Conservation (phyloP, 2,329 filamentous ascomycete genomes). For the Saccharata proteae region DNA sequence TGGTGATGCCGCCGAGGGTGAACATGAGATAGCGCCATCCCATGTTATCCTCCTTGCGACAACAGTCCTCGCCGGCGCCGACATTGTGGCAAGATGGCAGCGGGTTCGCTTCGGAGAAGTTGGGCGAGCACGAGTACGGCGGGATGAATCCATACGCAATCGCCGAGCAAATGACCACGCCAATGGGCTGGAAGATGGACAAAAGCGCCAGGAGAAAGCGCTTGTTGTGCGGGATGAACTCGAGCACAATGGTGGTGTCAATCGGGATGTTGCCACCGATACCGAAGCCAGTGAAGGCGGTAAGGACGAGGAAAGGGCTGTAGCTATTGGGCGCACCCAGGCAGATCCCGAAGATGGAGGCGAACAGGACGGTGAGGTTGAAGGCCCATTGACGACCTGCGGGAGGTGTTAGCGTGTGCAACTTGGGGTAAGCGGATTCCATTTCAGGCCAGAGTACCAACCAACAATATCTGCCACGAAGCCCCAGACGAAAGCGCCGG, state of each 20-base stretch:
- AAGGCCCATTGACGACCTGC: conserved; percentile 41
- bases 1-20: conserved; percentile 27
- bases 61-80: conserved; percentile 21
- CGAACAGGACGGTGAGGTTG: conserved; percentile 45
- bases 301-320: conserved; percentile 39
- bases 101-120: conserved; percentile 34
- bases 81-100: conserved; percentile 34
- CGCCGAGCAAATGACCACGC: conserved; percentile 39
- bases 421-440: conserved; percentile 10
- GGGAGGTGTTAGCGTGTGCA: background rate
- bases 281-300: conserved; percentile 43
- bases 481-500: conserved; percentile 42
- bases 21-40: conserved; percentile 35
- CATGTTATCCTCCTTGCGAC: conserved; percentile 26
- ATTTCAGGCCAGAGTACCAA: conserved; percentile 12
- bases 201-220: conserved; percentile 41
- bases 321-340: conserved; percentile 40
- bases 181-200: conserved; percentile 44
- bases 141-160: conserved; percentile 45
- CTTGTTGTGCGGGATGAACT: conserved; percentile 42
- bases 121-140: conserved; percentile 37
- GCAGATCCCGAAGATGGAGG: conserved; percentile 41
- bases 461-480: conserved; percentile 42
- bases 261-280: conserved; percentile 45
- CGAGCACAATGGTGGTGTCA: conserved; percentile 43